A percentile compares a stretch with the other conserved stretches of the same genome.
These are phyloP conservation scores for Rhizopogon rudus DNA, from an alignment of 768 basidiomycete species.

Conservation along the genomic window DNA sequence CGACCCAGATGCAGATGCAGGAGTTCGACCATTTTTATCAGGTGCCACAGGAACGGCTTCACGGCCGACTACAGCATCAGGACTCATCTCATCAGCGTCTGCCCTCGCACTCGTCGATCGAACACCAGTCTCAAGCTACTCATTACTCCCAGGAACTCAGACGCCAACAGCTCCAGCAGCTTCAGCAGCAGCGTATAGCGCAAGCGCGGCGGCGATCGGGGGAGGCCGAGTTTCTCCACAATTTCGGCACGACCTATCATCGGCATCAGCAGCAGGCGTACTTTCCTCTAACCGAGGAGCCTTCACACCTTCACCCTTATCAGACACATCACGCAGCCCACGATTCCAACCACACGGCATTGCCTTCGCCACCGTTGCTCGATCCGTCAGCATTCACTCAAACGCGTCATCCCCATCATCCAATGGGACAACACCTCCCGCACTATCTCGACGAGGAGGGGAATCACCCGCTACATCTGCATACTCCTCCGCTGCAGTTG, in stretches of 20 bases:
- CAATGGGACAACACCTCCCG: constrained; percentile 28
- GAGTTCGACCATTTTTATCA: constrained; percentile 44
- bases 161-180: constrained; percentile 37
- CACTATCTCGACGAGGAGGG: constrained; percentile 31
- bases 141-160: constrained; percentile 47
- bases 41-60: constrained; percentile 27
- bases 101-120: constrained; percentile 50
- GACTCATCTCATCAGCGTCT: constrained; percentile 42
- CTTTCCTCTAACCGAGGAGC: constrained; percentile 21
- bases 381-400: constrained; percentile 25
- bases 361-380: constrained; percentile 29
- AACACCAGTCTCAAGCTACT: constrained; percentile 23
- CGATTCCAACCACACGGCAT: constrained; percentile 18
- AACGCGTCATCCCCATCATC: constrained; percentile 29
- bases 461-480: constrained; percentile 36
- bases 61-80: constrained; percentile 41
- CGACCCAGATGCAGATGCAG: constrained; percentile 47
- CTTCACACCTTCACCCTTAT: constrained; percentile 29
- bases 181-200: constrained; percentile 31
- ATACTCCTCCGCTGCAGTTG: constrained; percentile 43
- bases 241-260: constrained; percentile 28
- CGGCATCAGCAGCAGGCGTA: constrained; percentile 24
- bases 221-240: constrained; percentile 34
- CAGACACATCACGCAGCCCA: constrained; percentile 31
- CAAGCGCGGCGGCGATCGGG: constrained; percentile 28